Conservation (phyloP, 2,329 filamentous ascomycete genomes). For the Stachybotrys chartarum region DNA sequence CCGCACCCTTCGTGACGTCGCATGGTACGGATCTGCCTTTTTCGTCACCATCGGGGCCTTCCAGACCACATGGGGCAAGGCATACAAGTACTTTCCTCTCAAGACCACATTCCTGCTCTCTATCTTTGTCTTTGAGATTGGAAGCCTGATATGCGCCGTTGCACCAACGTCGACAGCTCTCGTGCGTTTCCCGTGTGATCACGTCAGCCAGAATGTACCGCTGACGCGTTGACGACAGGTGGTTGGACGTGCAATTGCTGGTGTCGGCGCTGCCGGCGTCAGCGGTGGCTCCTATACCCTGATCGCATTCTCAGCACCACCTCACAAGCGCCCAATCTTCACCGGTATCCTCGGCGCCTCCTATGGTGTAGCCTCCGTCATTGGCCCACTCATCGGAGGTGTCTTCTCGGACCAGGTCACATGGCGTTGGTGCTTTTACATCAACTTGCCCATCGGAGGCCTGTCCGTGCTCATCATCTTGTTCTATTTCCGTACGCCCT, state of each 20-base stretch:
- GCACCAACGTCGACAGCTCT: conserved; percentile 43
- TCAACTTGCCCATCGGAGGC: conserved; percentile 28
- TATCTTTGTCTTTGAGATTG: conserved; percentile 47
- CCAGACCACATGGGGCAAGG: conserved; percentile 39
- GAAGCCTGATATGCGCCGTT: neutral
- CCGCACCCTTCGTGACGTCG: conserved; percentile 30
- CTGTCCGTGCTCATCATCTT: conserved; percentile 26
- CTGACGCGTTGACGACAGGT: conserved; percentile 35
- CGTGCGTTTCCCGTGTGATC: neutral
- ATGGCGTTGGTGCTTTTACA: conserved; percentile 34
- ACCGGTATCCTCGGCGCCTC: conserved; percentile 30
- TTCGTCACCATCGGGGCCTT: conserved; percentile 40
- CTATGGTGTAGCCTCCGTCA: conserved; percentile 27
- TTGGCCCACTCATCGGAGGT: conserved; percentile 28
- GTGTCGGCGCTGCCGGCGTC: conserved; percentile 40
- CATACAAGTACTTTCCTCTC: conserved; percentile 45
- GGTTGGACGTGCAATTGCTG: conserved; percentile 42
- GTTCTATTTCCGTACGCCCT: conserved; percentile 34
- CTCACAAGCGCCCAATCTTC: conserved; percentile 25
- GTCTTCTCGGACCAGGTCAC: conserved; percentile 28
- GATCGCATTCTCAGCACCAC: conserved; percentile 34
- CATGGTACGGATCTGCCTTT: conserved; percentile 45
- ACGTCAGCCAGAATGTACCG: conserved; percentile 30
- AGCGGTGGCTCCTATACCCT: conserved; percentile 42
- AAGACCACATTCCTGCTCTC: conserved; percentile 39